These are phyloP conservation scores for Fusarium sp. DNA, from an alignment of 2,329 filamentous ascomycete species.

Conservation along the genomic window DNA sequence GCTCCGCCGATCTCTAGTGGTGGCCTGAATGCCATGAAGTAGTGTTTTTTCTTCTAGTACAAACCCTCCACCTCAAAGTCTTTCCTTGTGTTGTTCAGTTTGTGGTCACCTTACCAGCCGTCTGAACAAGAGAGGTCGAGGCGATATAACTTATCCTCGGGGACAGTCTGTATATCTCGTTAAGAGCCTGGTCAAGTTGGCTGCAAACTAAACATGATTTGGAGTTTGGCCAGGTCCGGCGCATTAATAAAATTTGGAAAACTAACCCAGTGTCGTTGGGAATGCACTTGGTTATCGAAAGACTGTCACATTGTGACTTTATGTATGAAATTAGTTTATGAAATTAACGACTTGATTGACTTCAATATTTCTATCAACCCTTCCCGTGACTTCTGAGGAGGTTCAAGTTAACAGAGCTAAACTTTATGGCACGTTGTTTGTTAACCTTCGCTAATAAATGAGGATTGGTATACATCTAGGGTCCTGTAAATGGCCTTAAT, in stretches of 20 bases:
- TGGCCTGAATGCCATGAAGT: slow-evolving; percentile 7
- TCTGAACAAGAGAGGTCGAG: not conserved
- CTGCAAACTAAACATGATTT: not conserved
- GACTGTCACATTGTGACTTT: not conserved
- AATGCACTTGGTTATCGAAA: fast-evolving
- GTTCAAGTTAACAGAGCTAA: no score
- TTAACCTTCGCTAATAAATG: not conserved
- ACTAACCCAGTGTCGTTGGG: fast-evolving
- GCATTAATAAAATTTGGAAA: not conserved
- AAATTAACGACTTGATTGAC: not conserved
- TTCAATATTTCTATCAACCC: fast-evolving
- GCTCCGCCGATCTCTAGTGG: slow-evolving; percentile 5
- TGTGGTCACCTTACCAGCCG: no score
- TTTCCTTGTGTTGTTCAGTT: not conserved
- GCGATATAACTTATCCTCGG: fast-evolving
- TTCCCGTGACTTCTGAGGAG: no score
- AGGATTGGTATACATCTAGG: not conserved
- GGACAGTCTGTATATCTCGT: fast-evolving
- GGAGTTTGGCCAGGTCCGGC: not conserved
- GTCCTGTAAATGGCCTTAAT: not conserved
- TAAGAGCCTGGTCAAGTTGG: fast-evolving
- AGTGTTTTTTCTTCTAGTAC: fast-evolving
- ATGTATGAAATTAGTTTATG: not conserved
- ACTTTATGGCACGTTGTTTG: fast-evolving
- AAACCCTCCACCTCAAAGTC: not conserved